Evolutionary conservation across 805 yeast genomes (phyloP).

Genomic region (Candida hungchunana): DNA sequence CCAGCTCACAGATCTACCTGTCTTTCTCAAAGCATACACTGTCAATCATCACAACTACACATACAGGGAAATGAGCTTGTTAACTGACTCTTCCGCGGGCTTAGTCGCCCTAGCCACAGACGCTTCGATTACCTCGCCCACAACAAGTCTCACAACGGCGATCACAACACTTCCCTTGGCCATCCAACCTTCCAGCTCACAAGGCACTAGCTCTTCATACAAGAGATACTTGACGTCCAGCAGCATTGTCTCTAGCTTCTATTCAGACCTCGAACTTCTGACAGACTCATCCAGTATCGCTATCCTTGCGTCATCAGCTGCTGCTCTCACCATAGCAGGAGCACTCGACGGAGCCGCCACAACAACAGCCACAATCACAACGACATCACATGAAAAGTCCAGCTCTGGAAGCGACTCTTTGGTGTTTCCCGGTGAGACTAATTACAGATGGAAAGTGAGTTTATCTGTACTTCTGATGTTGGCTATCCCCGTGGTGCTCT

Average conservation of each 20-base stretch:
- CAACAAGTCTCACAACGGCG: neutral
- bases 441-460: conserved; percentile 12
- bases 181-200: too few species aligned
- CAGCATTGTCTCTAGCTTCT: conserved; percentile 18
- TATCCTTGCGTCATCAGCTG: conserved; percentile 9
- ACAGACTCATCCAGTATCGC: conserved; percentile 20
- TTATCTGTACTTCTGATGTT: conserved; percentile 12
- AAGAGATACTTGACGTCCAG: too few species aligned
- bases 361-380: conserved; percentile 4
- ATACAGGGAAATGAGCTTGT: conserved; percentile 2
- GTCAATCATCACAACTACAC: too few species aligned
- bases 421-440: too few species aligned
- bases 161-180: neutral
- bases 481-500: conserved; percentile 10
- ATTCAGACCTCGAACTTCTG: conserved; percentile 17
- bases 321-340: conserved; percentile 1
- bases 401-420: conserved; percentile 10
- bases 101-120: conserved; percentile 13
- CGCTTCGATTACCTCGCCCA: conserved; percentile 3
- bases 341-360: neutral
- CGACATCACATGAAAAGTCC: conserved; percentile 4
- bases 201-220: too few species aligned
- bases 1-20: too few species aligned
- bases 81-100: conserved; percentile 7
- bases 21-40: too few species aligned